Conservation (phyloP, 108 stramenopile species). For the Nitzschia sp. region DNA sequence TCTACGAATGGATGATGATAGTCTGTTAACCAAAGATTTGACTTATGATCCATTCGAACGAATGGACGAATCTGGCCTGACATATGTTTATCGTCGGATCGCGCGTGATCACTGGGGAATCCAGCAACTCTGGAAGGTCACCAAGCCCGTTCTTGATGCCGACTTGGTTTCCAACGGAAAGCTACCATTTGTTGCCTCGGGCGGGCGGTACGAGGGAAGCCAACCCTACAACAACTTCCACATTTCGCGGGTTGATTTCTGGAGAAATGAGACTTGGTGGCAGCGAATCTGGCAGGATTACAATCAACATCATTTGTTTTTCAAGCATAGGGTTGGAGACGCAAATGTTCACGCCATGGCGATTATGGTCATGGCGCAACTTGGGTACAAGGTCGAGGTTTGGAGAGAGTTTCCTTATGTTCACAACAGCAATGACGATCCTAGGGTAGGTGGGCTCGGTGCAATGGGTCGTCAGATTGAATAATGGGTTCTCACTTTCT, state of each 20-base stretch:
- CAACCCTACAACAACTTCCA: conserved; percentile 46
- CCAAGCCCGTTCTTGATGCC: conserved; percentile 7
- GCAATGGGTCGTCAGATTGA: too few relatives aligned
- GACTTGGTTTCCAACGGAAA: background rate
- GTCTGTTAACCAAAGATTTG: conserved; percentile 10
- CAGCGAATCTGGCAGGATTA: conserved; percentile 5
- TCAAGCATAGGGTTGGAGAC: conserved; percentile 40
- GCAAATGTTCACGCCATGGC: conserved; percentile 39
- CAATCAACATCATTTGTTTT: conserved; percentile 22
- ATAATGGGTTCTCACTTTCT: too few relatives aligned
- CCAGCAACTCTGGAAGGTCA: conserved; percentile 15
- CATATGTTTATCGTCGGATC: conserved; percentile 23
- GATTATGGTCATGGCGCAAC: conserved; percentile 26
- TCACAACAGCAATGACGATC: conserved; percentile 37
- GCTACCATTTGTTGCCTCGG: background rate
- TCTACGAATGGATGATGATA: conserved; percentile 37
- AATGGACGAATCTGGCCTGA: conserved; percentile 10
- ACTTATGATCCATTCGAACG: conserved; percentile 28
- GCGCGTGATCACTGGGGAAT: conserved; percentile 27
- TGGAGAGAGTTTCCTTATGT: conserved; percentile 31
- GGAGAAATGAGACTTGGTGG: conserved; percentile 32
- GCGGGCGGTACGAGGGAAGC: conserved; percentile 1
- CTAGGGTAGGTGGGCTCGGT: background rate
- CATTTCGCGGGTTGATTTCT: conserved; percentile 24
- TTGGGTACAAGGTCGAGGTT: background rate